Evolutionary conservation across 2,329 filamentous ascomycete genomes (phyloP), one percentile per base, ranked within the genome.

Genomic region (Colletotrichum melonis): DNA sequence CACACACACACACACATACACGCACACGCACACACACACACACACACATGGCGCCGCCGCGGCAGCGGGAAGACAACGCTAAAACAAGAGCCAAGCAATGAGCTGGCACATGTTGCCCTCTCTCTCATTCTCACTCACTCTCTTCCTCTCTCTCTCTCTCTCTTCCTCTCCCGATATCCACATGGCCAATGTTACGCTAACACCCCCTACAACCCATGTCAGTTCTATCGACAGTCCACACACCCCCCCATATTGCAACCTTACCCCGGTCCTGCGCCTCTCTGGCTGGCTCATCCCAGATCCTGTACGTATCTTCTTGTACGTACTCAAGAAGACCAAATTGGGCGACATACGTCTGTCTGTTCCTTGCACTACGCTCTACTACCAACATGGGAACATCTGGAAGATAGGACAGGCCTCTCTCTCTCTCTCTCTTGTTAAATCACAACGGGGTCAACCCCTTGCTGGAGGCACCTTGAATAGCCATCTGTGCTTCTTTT

Each of bases 1-100:
- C 71, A 77, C 74, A 76, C 56, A 74, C 67, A 77, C 69, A 75
- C 67, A 57, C 16, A 77, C 71, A 76, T 56, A 74, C 66, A 76
- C 69, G 74, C 67, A 57, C 22, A 14, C 68, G 71, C 62, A 73
- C 70, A 78, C 75, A 76, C 65, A 68, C 72, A 76, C 72, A 74
- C 71, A 74, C 73, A 72, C 72, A 72, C 69, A 72, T 69, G 65
- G 64, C 56, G 62, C 63, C 49, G 49, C 35, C 70, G 70, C 70
- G 70, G 67, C 67, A 65, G 46, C 72, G 69, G 64, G 69, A 54
- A 73, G 46, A 38, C 58, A 60, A 69, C 24, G 64, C 58, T 57
- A 69, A 26, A 30, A n/a, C 49, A 62, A 62, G 35, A 57, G 64
- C 64, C 69, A 65, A 69, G 69, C 68, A 63, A 63, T 64, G 68